A percentile compares a stretch with the other conserved stretches of the same genome.
Conservation (phyloP, 2,329 filamentous ascomycete species). For the Clarireedia sp. region DNA sequence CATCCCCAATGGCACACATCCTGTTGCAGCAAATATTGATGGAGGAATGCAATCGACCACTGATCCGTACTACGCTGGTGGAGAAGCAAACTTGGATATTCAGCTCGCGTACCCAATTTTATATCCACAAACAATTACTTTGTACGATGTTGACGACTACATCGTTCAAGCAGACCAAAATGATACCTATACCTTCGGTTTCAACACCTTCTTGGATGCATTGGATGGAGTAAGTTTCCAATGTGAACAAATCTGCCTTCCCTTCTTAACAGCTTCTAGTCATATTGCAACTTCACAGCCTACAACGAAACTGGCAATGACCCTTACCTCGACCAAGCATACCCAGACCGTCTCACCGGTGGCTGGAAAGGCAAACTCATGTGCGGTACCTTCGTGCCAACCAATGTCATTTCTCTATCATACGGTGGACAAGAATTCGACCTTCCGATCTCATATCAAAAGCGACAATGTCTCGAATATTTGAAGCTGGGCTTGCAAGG, state of each 20-base stretch:
- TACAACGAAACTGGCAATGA: conserved; percentile 33
- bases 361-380: conserved; percentile 26
- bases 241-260: conserved; percentile 7
- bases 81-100: conserved; percentile 32
- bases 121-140: conserved; percentile 32
- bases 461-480: conserved; percentile 42
- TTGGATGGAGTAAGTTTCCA: conserved; percentile 31
- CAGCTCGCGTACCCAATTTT: conserved; percentile 31
- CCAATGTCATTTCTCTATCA: conserved; percentile 47
- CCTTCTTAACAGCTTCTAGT: conserved; percentile 14
- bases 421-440: conserved; percentile 46
- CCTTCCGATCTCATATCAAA: conserved; percentile 45
- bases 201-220: conserved; percentile 41
- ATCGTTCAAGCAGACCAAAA: conserved; percentile 13
- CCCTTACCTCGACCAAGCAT: conserved; percentile 18
- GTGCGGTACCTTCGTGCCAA: conserved; percentile 31
- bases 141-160: conserved; percentile 36
- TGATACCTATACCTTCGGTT: conserved; percentile 31
- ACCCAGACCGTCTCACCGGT: conserved; percentile 23
- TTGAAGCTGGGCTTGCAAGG: conserved; percentile 44
- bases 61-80: conserved; percentile 23
- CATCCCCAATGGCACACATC: conserved; percentile 28
- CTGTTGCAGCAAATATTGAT: conserved; percentile 29
- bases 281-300: conserved; percentile 36
- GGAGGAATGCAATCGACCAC: conserved; percentile 30